Conservation (phyloP, 1,139 yeast genomes). For the Pichia sp. region DNA sequence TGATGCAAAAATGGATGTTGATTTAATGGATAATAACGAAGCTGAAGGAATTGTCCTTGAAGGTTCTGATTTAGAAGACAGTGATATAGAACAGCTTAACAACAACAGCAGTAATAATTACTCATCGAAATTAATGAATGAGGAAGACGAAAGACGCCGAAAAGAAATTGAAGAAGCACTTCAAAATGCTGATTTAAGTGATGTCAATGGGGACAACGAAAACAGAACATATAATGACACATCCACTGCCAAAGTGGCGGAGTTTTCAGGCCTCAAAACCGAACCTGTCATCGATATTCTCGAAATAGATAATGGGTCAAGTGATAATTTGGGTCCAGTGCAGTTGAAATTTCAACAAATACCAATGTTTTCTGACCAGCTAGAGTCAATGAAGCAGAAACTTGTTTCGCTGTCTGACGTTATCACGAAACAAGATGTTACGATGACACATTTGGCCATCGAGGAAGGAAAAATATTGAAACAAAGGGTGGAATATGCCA, state of each 20-base stretch:
- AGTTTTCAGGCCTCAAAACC: too few species aligned
- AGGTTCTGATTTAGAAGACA: conserved; percentile 33
- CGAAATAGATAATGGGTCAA: too few species aligned
- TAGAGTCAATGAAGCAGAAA: too few species aligned
- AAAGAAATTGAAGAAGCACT: conserved; percentile 38
- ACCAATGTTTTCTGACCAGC: not conserved
- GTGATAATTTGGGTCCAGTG: too few species aligned
- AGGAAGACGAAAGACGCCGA: conserved; percentile 8
- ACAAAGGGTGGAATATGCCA: not conserved
- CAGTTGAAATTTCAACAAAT: not conserved
- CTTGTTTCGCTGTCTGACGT: too few species aligned
- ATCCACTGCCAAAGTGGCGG: not conserved
- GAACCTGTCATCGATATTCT: too few species aligned
- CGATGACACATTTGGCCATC: not conserved
- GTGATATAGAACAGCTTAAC: conserved; percentile 22
- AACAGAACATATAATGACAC: not conserved
- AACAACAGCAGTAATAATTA: conserved; percentile 18
- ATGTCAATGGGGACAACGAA: not conserved
- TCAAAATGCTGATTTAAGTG: conserved; percentile 23
- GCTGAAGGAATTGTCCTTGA: conserved; percentile 31
- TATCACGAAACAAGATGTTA: not conserved
- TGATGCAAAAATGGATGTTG: not conserved
- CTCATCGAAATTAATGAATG: conserved; percentile 19
- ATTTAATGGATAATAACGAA: conserved; percentile 21
- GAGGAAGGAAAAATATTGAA: not conserved